Base-by-base conservation (phyloP, 2,329 filamentous ascomycete genomes). In the Cryphonectria naterciae region DNA sequence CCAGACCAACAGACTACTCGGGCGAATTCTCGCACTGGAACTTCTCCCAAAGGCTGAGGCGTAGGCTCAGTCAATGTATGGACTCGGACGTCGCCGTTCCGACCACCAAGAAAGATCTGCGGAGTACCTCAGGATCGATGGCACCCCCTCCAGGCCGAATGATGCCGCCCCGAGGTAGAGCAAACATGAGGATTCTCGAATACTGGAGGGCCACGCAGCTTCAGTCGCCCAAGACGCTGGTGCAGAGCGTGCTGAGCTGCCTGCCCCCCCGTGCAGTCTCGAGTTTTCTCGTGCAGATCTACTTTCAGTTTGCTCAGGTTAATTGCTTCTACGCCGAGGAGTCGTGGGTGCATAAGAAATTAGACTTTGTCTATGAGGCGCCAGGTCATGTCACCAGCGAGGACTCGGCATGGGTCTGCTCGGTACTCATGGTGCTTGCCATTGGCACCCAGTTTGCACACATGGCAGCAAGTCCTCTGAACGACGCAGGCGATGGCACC, bases 1-100 rank as follows among this genome's bases (percentile, higher is more conserved):
- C 4, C 22, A 4, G 10, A 6, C 5, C 17, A 8, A 8, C 58
- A 86, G 84, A 86, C 68, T 86, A 85, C 71, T 86, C 84, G 0
- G 84, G 84, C 11, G 84, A 86, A 72, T 85, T 86, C 74, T 86
- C 84, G 1, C 84, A 86, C 69, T 86, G 84, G 83, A 85, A 86
- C 73, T 86, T 86, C 74, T 85, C 84, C 56, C 80, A 83, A n/a
- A 84, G 83, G 76, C 82, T 86, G n/a, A 65, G 72, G 3, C 72
- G 70, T 4, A 32, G 72, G 17, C 65, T 73, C 17, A 72, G 69
- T 60, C 70, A 73, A 28, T 73, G 67, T 35, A 54, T 73, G 17
- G 70, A 71, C 62, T 68, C 67, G 0, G 60, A 68, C 22, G 46
- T 68, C 8, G 63, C 70, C 3, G 35, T 71, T n/a, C 60, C 65